phyloP scores from a whole-genome alignment of 1,284 basidiomycete species.

The Fomitopsis betulina region DNA sequence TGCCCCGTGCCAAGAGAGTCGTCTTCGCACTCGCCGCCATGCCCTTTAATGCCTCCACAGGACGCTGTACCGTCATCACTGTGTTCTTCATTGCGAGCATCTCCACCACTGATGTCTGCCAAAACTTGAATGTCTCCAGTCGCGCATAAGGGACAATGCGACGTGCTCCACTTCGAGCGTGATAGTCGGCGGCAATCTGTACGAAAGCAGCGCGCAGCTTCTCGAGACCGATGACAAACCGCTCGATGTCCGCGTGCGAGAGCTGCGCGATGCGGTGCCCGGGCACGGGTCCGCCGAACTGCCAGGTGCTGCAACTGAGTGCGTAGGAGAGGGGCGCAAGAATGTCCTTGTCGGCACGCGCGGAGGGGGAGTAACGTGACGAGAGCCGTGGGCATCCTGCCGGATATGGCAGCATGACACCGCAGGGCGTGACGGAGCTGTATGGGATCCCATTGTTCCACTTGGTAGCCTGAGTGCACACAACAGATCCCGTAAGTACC shows the following conservation, averaged over 20 bases:
- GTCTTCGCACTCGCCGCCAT: neutral
- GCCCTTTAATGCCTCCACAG: constrained; percentile 5
- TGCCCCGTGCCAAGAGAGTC: neutral
- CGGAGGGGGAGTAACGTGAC: too few relatives aligned
- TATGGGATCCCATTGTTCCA: too few relatives aligned
- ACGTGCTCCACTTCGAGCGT: too few relatives aligned
- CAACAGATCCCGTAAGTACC: too few relatives aligned
- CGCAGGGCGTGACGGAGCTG: too few relatives aligned
- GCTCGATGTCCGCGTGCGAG: constrained; percentile 21
- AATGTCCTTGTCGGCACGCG: constrained; percentile 10
- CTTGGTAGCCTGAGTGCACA: too few relatives aligned
- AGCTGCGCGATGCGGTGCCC: constrained; percentile 24
- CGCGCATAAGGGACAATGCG: too few relatives aligned
- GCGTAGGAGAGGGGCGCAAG: constrained; percentile 26
- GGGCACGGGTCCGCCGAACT: constrained; percentile 17
- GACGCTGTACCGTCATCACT: neutral
- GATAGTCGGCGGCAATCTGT: neutral
- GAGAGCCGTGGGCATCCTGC: too few relatives aligned
- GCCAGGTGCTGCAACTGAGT: constrained; percentile 21
- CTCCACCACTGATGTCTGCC: neutral
- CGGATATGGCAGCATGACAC: too few relatives aligned
- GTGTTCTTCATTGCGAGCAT: neutral
- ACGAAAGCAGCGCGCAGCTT: constrained; percentile 13
- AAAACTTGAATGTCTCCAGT: too few relatives aligned
- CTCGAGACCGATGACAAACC: constrained; percentile 22